phyloP scores from a whole-genome alignment of 192 early-diverging fungal species.

The Backusella morwellensis region DNA sequence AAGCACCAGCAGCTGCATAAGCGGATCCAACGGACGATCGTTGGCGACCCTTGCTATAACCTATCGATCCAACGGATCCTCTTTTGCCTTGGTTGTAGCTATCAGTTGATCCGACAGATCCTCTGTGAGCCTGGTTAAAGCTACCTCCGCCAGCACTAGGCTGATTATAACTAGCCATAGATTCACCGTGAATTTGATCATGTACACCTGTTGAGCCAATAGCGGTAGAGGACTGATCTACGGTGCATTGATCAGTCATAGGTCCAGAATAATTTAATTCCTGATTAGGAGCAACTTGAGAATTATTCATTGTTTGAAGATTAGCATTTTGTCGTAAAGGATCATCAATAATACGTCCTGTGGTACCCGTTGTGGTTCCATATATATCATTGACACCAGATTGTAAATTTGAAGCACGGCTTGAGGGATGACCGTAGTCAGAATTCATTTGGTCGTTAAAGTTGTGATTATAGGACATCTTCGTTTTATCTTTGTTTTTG shows the following conservation, averaged over 20 bases:
- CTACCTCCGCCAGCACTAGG: background rate
- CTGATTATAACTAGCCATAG: background rate
- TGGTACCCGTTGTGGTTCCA: background rate
- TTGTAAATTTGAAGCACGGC: background rate
- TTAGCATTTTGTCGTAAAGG: background rate
- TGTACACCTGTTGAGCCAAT: conserved; percentile 14
- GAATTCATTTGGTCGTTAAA: background rate
- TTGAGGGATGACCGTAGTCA: background rate
- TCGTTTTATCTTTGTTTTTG: background rate
- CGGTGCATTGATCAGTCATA: background rate
- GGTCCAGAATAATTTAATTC: background rate
- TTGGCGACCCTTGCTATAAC: background rate
- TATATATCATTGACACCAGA: background rate
- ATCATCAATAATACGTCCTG: background rate
- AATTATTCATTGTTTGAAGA: background rate
- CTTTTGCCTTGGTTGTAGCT: background rate
- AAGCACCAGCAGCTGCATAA: conserved; percentile 2
- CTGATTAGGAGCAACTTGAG: background rate
- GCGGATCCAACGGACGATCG: background rate
- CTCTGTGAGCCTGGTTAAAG: background rate
- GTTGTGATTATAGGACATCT: background rate
- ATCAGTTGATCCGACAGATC: background rate
- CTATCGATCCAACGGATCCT: background rate
- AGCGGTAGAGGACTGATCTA: background rate
- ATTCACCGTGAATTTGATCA: background rate